Percentiles rank a stretch among this genome's conserved stretches.
Evolutionary conservation across 2,329 filamentous ascomycete genomes (phyloP).

Genomic region (Stromatinia cepivora): DNA sequence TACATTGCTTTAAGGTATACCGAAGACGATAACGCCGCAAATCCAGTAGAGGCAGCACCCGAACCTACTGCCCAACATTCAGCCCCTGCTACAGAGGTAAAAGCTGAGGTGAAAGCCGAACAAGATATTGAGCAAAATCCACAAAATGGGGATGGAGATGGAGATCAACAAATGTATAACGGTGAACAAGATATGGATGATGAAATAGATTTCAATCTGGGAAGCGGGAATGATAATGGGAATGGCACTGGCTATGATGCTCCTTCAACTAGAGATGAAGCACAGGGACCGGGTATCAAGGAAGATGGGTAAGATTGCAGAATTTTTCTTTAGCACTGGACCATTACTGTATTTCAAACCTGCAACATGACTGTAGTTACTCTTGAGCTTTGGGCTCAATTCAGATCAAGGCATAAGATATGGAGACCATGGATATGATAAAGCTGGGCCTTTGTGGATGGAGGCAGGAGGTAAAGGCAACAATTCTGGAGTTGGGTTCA

Average conservation of each 20-base stretch:
- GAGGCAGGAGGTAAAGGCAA: neutral
- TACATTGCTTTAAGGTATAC: constrained; percentile 57
- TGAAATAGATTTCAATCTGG: constrained; percentile 60
- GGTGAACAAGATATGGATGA: constrained; percentile 54
- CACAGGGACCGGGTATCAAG: constrained; percentile 70
- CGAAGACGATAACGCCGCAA: constrained; percentile 59
- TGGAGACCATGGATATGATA: constrained; percentile 7
- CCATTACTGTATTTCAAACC: constrained; percentile 26
- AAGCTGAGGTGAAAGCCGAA: constrained; percentile 34
- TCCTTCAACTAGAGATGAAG: constrained; percentile 38
- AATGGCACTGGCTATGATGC: constrained; percentile 32
- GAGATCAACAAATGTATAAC: constrained; percentile 46
- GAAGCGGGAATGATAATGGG: constrained; percentile 45
- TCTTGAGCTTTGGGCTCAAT: neutral
- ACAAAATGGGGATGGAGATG: constrained; percentile 43
- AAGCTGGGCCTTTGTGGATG: neutral
- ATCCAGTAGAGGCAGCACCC: constrained; percentile 40
- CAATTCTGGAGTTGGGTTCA: neutral
- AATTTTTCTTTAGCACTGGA: constrained; percentile 32
- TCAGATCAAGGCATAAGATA: neutral
- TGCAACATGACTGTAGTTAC: constrained; percentile 28
- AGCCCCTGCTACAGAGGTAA: constrained; percentile 32
- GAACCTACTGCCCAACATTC: constrained; percentile 31
- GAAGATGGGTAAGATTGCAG: constrained; percentile 80
- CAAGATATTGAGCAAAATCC: constrained; percentile 34